Evolutionary conservation across 75 land plant genomes (phyloP), one percentile per base, ranked within the genome.

Genomic region (Cupressus sempervirens): DNA sequence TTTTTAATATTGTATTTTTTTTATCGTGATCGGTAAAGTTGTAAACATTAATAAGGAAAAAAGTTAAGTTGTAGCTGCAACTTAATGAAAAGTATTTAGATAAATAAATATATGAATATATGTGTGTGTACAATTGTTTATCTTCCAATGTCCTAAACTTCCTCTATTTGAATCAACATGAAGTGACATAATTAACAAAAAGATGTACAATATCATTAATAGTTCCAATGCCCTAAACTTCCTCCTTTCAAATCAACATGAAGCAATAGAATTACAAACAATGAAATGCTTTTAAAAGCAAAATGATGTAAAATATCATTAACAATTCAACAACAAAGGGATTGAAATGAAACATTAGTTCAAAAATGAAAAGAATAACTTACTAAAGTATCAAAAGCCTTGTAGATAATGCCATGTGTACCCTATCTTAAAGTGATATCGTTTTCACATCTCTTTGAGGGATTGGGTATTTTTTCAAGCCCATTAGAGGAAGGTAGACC

Each of bases 401-500:
- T 97, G 92, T 84, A 97, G 45, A 97, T 98, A 43, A 93, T 95
- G 23, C 99, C 98, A 85, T 96, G 96, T 14, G 99, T 97, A 30
- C 99, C 99, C 88, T 96, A 95, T 10, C 99, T 98, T 32, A 97
- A 92, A 15, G 89, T 88, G 35, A 87, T 90, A 7, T 98, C 91
- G 84, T 96, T 96, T 68, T 91, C 62, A 83, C 96, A 97, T 15
- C 99, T 89, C 87, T 91, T 90, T 6, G 94, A 93, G 48, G 80
- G 80, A 26, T 77, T 48, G 77, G 40, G 23, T 15, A 1, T 41
- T 38, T n/a, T 77, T 29, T 10, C n/a, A 26, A 20, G 80, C 23
- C 26, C 38, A 16, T 18, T 38, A 0, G 80, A 40, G 1, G 76
- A 15, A 74, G 38, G 4, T 40, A 46, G n/a, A 23, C 80, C 80